A percentile compares a stretch with the other conserved stretches of the same genome.
phyloP scores from a whole-genome alignment of 2,329 filamentous ascomycete species.

The Tolypocladium ophioglossoides region DNA sequence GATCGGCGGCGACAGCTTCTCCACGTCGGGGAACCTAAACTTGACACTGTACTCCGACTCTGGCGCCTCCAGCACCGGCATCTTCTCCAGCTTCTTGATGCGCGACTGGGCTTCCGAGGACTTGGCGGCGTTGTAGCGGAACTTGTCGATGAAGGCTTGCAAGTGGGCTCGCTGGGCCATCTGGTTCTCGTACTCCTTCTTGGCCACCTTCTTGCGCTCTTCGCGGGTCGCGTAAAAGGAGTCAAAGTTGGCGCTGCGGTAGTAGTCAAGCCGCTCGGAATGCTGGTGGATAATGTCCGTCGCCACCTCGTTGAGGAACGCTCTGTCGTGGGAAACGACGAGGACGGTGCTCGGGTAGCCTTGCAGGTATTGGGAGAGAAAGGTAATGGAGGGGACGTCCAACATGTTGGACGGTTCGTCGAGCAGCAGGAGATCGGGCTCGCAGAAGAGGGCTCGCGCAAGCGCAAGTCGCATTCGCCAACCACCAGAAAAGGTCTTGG shows the following conservation, averaged over 20 bases:
- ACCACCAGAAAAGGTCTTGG: conserved; percentile 97
- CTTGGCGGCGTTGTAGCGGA: conserved; percentile 97
- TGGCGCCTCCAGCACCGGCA: conserved; percentile 83
- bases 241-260: conserved; percentile 94
- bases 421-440: conserved; percentile 88
- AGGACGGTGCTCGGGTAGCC: conserved; percentile 88
- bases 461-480: conserved; percentile 98
- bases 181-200: conserved; percentile 97
- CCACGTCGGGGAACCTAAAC: conserved; percentile 95
- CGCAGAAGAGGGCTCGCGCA: conserved; percentile 92
- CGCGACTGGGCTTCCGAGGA: conserved; percentile 96
- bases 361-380: conserved; percentile 92
- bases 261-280: conserved; percentile 94
- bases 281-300: conserved; percentile 99
- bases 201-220: conserved; percentile 90
- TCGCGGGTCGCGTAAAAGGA: conserved; percentile 96
- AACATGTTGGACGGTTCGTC: conserved; percentile 99
- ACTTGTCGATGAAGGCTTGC: conserved; percentile 98
- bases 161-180: conserved; percentile 89
- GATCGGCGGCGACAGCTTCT: conserved; percentile 94
- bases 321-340: conserved; percentile 96
- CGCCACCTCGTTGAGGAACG: conserved; percentile 97
- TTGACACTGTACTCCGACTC: conserved; percentile 93
- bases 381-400: conserved; percentile 99
- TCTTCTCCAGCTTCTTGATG: conserved; percentile 97